These are phyloP conservation scores for Verticillium tricorpus DNA, from an alignment of 2,329 filamentous ascomycete species.

Conservation along the genomic window DNA sequence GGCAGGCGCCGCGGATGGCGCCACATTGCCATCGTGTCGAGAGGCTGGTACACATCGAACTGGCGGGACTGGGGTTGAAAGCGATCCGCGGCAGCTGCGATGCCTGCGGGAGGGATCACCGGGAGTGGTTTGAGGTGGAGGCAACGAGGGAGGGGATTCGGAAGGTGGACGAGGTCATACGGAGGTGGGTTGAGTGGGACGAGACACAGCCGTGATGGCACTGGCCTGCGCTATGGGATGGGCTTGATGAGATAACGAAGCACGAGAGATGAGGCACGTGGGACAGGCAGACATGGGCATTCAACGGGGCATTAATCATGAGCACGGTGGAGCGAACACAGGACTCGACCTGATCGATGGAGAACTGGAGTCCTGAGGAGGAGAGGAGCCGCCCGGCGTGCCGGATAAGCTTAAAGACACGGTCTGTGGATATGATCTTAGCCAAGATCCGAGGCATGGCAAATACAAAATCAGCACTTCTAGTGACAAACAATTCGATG, in stretches of 20 bases:
- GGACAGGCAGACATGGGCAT: neutral
- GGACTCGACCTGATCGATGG: too few relatives aligned
- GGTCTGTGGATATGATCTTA: too few relatives aligned
- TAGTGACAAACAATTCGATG: too few relatives aligned
- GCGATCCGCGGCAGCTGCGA: slow-evolving; percentile 57
- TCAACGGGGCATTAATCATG: too few relatives aligned
- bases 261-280: neutral
- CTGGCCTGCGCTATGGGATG: neutral
- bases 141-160: slow-evolving; percentile 67
- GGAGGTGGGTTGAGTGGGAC: slow-evolving; percentile 83
- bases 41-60: slow-evolving; percentile 82
- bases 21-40: slow-evolving; percentile 86
- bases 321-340: too few relatives aligned
- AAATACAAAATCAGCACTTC: too few relatives aligned
- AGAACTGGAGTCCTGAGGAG: too few relatives aligned
- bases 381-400: too few relatives aligned
- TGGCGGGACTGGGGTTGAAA: slow-evolving; percentile 58
- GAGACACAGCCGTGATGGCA: slow-evolving; percentile 34
- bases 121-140: slow-evolving; percentile 93
- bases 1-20: slow-evolving; percentile 59
- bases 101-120: slow-evolving; percentile 78
- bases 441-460: too few relatives aligned
- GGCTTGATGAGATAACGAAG: too few relatives aligned
- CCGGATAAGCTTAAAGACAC: too few relatives aligned
- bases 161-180: slow-evolving; percentile 64